phyloP scores from a whole-genome alignment of 805 yeast species.

The Kazachstania taianensis region DNA sequence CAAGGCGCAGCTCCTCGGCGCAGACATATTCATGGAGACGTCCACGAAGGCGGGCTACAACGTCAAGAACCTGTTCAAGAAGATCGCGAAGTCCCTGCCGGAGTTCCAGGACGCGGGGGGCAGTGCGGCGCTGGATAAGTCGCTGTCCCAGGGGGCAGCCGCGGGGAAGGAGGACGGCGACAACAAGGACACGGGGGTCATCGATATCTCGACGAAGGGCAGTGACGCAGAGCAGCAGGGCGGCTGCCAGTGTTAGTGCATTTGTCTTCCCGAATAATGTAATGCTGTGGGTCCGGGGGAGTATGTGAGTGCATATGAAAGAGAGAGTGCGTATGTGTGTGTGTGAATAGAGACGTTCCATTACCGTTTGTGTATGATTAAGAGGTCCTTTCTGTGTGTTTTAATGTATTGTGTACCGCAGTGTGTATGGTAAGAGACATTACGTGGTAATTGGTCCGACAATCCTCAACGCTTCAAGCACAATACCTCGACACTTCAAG shows the following conservation, averaged over 20 bases:
- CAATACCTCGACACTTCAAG: too few relatives aligned
- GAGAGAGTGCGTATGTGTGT: too few relatives aligned
- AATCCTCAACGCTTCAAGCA: too few relatives aligned
- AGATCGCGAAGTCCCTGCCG: conserved; percentile 84
- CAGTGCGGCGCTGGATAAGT: conserved; percentile 15
- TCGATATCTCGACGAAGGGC: conserved; percentile 34
- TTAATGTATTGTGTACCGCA: too few relatives aligned
- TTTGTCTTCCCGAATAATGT: too few relatives aligned
- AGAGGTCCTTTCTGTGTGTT: too few relatives aligned
- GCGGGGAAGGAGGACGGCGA: conserved; percentile 28
- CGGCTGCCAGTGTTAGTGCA: conserved; percentile 36
- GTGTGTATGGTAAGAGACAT: too few relatives aligned
- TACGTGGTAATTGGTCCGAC: too few relatives aligned
- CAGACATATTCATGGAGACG: conserved; percentile 80
- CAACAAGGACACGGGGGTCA: conserved; percentile 31
- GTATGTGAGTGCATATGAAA: too few relatives aligned
- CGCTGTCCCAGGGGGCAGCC: conserved; percentile 12
- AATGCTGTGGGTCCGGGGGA: too few relatives aligned
- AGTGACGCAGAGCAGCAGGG: conserved; percentile 29
- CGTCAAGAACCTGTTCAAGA: conserved; percentile 80
- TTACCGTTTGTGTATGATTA: too few relatives aligned
- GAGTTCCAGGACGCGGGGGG: conserved; percentile 46
- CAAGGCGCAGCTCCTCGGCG: conserved; percentile 60
- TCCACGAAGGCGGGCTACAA: conserved; percentile 93
- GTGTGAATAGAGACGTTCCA: too few relatives aligned